Evolutionary conservation across 495 filamentous ascomycete genomes (phyloP).

Genomic region (Durotheca rogersii): DNA sequence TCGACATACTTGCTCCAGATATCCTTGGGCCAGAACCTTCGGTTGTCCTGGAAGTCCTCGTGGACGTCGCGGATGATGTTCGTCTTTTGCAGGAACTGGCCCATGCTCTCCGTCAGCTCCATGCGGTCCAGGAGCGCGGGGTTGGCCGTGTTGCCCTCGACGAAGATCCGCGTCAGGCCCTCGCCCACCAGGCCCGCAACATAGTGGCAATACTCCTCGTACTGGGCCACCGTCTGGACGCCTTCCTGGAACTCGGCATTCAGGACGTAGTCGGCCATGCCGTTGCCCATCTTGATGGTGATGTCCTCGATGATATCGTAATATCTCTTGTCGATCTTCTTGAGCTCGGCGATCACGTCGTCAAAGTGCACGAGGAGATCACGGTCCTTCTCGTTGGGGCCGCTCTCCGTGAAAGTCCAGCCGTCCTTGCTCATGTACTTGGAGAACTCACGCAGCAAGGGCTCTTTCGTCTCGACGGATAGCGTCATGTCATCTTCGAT

Average conservation of each 20-base stretch:
- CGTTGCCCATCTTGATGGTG: constrained; percentile 91
- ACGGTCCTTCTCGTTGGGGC: constrained; percentile 90
- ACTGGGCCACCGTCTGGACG: constrained; percentile 81
- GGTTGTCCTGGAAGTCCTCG: constrained; percentile 83
- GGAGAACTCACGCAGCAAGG: constrained; percentile 79
- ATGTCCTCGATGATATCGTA: constrained; percentile 90
- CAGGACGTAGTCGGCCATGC: constrained; percentile 92
- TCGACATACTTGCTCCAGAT: constrained; percentile 94
- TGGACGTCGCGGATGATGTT: constrained; percentile 96
- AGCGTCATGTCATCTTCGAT: constrained; percentile 99
- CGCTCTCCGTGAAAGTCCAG: constrained; percentile 85
- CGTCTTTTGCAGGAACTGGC: constrained; percentile 93
- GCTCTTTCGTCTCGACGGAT: constrained; percentile 75
- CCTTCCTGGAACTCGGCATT: constrained; percentile 81
- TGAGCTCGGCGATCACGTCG: constrained; percentile 80
- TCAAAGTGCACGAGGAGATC: constrained; percentile 90
- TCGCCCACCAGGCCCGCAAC: constrained; percentile 97
- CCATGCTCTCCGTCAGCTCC: constrained; percentile 90
- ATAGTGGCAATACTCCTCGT: constrained; percentile 95
- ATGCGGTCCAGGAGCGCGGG: constrained; percentile 74
- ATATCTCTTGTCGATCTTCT: constrained; percentile 84
- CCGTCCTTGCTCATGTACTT: constrained; percentile 74
- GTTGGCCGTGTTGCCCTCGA: constrained; percentile 85
- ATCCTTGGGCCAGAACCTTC: constrained; percentile 91
- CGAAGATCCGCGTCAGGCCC: constrained; percentile 86